phyloP scores from a whole-genome alignment of 2,329 filamentous ascomycete genomes.

The Dryadomyces quercivorus region DNA sequence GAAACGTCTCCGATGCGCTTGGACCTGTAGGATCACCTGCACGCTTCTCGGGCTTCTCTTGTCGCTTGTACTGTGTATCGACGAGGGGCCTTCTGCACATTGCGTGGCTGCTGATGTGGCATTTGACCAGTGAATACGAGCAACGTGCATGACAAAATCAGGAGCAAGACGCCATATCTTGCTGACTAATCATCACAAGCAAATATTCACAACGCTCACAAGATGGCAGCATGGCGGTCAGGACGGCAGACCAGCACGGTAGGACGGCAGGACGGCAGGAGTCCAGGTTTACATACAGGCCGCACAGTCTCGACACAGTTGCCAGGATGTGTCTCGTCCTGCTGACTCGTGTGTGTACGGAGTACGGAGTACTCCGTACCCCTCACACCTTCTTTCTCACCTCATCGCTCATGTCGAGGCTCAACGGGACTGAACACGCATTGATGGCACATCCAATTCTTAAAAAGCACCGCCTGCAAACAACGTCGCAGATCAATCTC shows the following conservation, averaged over 20 bases:
- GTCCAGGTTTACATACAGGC: too few species aligned
- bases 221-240: too few species aligned
- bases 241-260: too few species aligned
- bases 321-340: too few species aligned
- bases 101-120: neutral
- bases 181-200: too few species aligned
- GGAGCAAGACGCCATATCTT: too few species aligned
- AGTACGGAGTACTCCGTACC: too few species aligned
- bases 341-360: too few species aligned
- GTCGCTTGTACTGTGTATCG: neutral
- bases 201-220: too few species aligned
- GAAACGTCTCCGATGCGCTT: neutral
- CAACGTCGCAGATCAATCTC: slow-evolving; percentile 30
- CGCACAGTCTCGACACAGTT: neutral
- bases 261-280: too few species aligned
- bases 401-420: slow-evolving; percentile 37
- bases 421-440: slow-evolving; percentile 52
- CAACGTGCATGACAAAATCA: neutral
- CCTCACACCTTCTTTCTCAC: neutral
- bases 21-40: neutral
- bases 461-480: slow-evolving; percentile 37
- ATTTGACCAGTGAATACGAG: neutral
- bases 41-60: neutral
- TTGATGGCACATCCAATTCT: slow-evolving; percentile 42
- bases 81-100: neutral